Evolutionary conservation across 2,329 filamentous ascomycete genomes (phyloP), one percentile per base, ranked within the genome.

Genomic region (Sordariomycetes sp.): DNA sequence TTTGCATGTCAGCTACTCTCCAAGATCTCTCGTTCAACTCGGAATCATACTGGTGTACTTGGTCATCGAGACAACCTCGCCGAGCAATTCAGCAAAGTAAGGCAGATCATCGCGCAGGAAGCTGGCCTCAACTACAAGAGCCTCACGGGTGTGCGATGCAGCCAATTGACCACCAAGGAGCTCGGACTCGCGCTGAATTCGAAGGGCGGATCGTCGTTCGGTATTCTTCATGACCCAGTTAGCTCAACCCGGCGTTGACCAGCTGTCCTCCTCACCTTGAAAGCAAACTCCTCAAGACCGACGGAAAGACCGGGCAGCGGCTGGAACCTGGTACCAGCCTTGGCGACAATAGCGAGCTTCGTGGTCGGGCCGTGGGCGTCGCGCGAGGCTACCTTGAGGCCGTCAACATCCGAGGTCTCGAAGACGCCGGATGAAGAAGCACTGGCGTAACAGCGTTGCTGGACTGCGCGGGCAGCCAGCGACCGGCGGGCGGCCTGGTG

Each of bases 61-160:
- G 49, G 90, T 94, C 64, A 85, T 70, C 41, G 82, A 79, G 53
- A 92, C 72, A 51, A 95, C 84, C 71, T 98, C 93, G 54, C 82
- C 86, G 48, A 98, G 75, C 46, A 98, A 74, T 71, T 98, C 92
- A 53, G 87, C 78, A 62, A 94, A 98, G 76, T 96, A 98, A 48
- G 92, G 92, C 47, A 98, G 79, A 59, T 98, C 88, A 58, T 92
- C 80, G 58, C 86, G 80, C 47, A 98, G 78, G 74, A 98, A 98
- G 69, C 83, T 94, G 58, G 92, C 86, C 63, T 90, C 81, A 53
- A 98, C 68, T 40, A 98, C 79, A 43, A 98, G 68, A 57, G 87
- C 87, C 72, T 98, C 92, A 56, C 90, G 83, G 50, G 86, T 88
- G 68, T 95, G 87, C 63, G 84, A 86, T 46, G 90, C 72, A 49